phyloP scores from a whole-genome alignment of 768 basidiomycete species.

The Boletus bicolor region DNA sequence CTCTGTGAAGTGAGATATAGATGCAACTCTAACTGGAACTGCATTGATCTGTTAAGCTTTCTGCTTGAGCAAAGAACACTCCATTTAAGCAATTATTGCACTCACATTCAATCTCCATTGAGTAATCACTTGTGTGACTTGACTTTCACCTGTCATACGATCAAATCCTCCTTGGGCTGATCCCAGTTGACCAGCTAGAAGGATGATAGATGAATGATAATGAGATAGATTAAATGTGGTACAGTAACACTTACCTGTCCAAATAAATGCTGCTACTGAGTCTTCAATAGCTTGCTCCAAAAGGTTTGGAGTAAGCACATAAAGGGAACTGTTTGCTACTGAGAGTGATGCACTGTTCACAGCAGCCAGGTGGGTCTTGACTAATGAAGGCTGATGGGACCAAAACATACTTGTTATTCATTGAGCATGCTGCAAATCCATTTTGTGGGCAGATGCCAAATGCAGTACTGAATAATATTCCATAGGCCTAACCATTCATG shows the following conservation, averaged over 20 bases:
- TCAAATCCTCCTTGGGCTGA: constrained; percentile 8
- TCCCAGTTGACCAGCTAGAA: constrained; percentile 11
- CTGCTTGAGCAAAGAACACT: background rate
- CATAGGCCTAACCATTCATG: background rate
- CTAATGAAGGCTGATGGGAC: background rate
- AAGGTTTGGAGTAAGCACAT: background rate
- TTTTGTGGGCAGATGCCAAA: constrained; percentile 1
- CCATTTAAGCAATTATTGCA: background rate
- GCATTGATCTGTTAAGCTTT: constrained; percentile 7
- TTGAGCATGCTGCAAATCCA: background rate
- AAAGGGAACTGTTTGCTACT: background rate
- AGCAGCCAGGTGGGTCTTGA: background rate
- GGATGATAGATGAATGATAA: background rate
- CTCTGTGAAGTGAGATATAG: background rate
- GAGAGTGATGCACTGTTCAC: background rate
- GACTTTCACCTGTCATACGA: background rate
- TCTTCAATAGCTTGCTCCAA: constrained; percentile 3
- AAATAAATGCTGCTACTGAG: constrained; percentile 4
- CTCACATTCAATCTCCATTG: constrained; percentile 16
- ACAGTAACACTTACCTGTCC: constrained; percentile 7
- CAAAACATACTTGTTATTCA: background rate
- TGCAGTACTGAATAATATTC: accelerated
- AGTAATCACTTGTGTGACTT: constrained; percentile 6
- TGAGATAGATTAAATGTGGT: background rate
- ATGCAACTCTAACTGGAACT: constrained; percentile 7